Percentiles rank a stretch among this genome's conserved stretches.
These are phyloP conservation scores for Tolypocladium inflatum DNA, from an alignment of 2,329 filamentous ascomycete genomes.

Conservation along the genomic window DNA sequence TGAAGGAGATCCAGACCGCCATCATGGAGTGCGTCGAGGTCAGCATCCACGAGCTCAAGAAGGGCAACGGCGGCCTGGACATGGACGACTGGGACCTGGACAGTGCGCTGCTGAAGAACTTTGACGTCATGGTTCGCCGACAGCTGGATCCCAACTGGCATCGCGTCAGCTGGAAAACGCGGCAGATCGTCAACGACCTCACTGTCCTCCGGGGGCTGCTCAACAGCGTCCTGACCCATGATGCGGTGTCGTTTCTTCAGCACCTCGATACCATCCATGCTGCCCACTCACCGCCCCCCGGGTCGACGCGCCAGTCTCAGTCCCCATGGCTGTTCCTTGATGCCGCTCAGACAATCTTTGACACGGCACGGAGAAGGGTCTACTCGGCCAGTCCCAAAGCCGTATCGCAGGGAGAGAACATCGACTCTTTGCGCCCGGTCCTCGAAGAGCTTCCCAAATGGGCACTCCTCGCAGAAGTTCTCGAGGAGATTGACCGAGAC, in stretches of 20 bases:
- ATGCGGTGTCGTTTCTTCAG: conserved; percentile 84
- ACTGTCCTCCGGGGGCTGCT: conserved; percentile 75
- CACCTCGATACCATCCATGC: conserved; percentile 92
- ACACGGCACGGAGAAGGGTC: conserved; percentile 77
- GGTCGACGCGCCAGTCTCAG: conserved; percentile 78
- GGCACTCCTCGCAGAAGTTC: conserved; percentile 75
- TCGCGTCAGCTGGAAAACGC: conserved; percentile 87
- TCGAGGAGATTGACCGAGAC: conserved; percentile 89
- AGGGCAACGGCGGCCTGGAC: conserved; percentile 78
- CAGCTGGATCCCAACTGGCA: conserved; percentile 98
- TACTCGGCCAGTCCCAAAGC: conserved; percentile 62
- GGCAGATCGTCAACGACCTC: conserved; percentile 86
- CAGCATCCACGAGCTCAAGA: conserved; percentile 88
- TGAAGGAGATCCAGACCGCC: conserved; percentile 88
- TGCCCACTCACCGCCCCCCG: conserved; percentile 78
- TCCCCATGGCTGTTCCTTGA: conserved; percentile 96
- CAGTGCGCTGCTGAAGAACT: conserved; percentile 84
- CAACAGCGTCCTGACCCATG: conserved; percentile 72
- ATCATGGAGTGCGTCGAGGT: conserved; percentile 94
- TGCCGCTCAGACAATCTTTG: conserved; percentile 88
- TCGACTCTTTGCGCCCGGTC: conserved; percentile 64
- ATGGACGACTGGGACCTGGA: conserved; percentile 97
- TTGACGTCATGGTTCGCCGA: conserved; percentile 77
- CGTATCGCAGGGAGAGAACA: conserved; percentile 32
- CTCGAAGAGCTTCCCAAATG: conserved; percentile 95